Percentiles rank a stretch among this genome's conserved stretches.
phyloP scores from a whole-genome alignment of 1,284 basidiomycete species.

The Microbotryum saponariae region DNA sequence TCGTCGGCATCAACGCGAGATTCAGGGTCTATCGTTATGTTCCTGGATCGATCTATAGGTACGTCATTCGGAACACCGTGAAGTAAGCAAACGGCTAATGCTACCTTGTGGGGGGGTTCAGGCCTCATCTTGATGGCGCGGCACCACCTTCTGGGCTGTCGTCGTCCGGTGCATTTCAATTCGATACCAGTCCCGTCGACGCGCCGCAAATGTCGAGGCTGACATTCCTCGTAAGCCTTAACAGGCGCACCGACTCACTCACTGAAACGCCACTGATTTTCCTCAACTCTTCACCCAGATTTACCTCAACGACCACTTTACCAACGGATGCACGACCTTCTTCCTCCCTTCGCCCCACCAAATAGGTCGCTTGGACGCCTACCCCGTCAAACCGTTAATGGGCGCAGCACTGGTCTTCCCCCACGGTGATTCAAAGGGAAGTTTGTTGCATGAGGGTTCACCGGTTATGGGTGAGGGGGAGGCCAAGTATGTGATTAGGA shows the following conservation, averaged over 20 bases:
- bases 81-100: no score
- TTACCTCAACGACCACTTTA: conserved; percentile 50
- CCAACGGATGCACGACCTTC: conserved; percentile 51
- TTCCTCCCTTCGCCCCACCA: conserved; percentile 46
- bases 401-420: conserved; percentile 52
- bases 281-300: conserved; percentile 36
- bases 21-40: conserved; percentile 43
- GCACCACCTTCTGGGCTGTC: no score
- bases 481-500: conserved; percentile 46
- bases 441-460: conserved; percentile 36
- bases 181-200: conserved; percentile 45
- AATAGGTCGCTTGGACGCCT: conserved; percentile 47
- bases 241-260: no score
- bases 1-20: conserved; percentile 49
- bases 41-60: conserved; percentile 13
- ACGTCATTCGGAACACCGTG: no score
- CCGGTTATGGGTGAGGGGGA: conserved; percentile 40
- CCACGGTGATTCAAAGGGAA: conserved; percentile 39
- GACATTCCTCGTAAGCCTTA: conserved; percentile 44
- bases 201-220: conserved; percentile 45
- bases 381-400: conserved; percentile 47
- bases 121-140: no score
- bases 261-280: no score
- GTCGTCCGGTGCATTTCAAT: not conserved
- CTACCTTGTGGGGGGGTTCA: no score